A percentile compares a stretch with the other conserved stretches of the same genome.
Conservation (phyloP, 805 yeast genomes). For the Sugiyamaella lignohabitans region DNA sequence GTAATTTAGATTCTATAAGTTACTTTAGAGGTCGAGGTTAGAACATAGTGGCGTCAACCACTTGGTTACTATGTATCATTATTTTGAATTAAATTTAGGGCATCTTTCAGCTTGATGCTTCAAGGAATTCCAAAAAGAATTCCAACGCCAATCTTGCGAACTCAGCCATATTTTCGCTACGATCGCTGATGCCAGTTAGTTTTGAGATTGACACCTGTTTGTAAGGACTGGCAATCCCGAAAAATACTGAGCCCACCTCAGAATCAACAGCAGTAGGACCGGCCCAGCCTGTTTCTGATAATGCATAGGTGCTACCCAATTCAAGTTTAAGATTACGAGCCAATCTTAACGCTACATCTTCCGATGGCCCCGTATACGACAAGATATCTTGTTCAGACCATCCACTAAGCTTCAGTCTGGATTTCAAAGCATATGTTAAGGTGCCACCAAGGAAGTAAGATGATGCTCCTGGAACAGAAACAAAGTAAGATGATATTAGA, state of each 20-base stretch:
- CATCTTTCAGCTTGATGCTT: no score
- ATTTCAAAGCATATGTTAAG: slow-evolving; percentile 67
- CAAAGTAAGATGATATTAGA: slow-evolving; percentile 68
- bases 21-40: no score
- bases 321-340: slow-evolving; percentile 77
- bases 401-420: slow-evolving; percentile 67
- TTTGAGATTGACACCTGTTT: slow-evolving; percentile 39
- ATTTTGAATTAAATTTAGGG: no score
- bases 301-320: slow-evolving; percentile 73
- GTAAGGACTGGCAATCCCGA: slow-evolving; percentile 65
- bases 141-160: slow-evolving; percentile 65
- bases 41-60: no score
- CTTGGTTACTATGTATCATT: no score
- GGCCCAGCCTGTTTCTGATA: slow-evolving; percentile 85
- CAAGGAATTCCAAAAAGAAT: slow-evolving; percentile 49
- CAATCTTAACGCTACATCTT: slow-evolving; percentile 62
- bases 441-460: slow-evolving; percentile 79
- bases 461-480: slow-evolving; percentile 82
- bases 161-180: slow-evolving; percentile 65
- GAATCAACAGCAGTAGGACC: slow-evolving; percentile 33
- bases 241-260: slow-evolving; percentile 54
- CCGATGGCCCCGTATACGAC: slow-evolving; percentile 76
- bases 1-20: no score
- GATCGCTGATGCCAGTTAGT: slow-evolving; percentile 43
- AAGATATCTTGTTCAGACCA: slow-evolving; percentile 68